phyloP scores from a whole-genome alignment of 176 grass and related monocot species.

The Oryza officinalis region DNA sequence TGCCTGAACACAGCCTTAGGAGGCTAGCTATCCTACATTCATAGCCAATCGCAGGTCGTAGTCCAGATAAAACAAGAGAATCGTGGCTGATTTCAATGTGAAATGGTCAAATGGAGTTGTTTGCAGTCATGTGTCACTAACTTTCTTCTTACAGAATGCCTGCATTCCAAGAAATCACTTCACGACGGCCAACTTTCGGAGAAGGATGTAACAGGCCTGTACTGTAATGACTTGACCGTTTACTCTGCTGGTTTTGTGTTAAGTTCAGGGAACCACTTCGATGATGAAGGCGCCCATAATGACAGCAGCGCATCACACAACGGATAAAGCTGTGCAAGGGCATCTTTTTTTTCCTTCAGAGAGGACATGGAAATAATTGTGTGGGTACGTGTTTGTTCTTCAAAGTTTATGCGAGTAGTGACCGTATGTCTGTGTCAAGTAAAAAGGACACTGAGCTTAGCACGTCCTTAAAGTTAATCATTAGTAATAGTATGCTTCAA shows the following conservation, averaged over 20 bases:
- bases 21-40: too few relatives aligned
- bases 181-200: conserved; percentile 23
- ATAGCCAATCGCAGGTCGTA: background rate
- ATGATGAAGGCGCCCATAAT: conserved; percentile 35
- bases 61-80: conserved; percentile 12
- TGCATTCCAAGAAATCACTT: conserved; percentile 41
- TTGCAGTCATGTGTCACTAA: conserved; percentile 30
- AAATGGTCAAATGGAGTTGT: conserved; percentile 44
- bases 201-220: conserved; percentile 38
- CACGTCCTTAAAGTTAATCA: background rate
- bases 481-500: background rate
- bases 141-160: conserved; percentile 21
- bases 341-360: background rate
- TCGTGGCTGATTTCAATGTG: conserved; percentile 30
- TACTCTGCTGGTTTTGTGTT: background rate
- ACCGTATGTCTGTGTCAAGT: background rate
- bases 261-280: conserved; percentile 29
- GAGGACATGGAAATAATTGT: conserved; percentile 24
- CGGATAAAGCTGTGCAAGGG: conserved; percentile 28
- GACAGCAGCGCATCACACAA: conserved; percentile 27
- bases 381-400: background rate
- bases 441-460: background rate
- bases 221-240: conserved; percentile 9
- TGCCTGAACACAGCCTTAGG: too few relatives aligned
- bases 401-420: background rate